Conservation (phyloP, 2,329 filamentous ascomycete species). For the Hypoxylon sp. region DNA sequence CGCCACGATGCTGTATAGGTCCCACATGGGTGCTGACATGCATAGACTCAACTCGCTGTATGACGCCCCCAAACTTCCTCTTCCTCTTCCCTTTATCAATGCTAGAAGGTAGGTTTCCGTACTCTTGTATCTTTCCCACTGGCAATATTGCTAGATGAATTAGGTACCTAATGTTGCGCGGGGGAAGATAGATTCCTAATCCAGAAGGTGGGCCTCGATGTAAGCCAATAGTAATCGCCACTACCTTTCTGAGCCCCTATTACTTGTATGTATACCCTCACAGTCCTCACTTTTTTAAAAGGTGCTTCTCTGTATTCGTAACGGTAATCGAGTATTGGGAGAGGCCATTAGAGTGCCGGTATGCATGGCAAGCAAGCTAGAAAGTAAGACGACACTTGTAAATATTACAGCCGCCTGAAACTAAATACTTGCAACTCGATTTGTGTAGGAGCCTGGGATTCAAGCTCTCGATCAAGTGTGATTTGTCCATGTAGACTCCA, state of each 20-base stretch:
- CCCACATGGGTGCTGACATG: too few species aligned
- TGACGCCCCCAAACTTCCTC: too few species aligned
- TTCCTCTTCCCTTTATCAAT: too few species aligned
- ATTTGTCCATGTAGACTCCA: not conserved
- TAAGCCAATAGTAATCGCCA: not conserved
- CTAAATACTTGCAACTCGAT: not conserved
- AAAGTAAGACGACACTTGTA: not conserved
- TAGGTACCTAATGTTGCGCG: too few species aligned
- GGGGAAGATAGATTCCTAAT: not conserved
- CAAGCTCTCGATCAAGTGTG: not conserved
- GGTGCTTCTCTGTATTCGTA: too few species aligned
- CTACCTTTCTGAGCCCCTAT: not conserved
- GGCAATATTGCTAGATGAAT: too few species aligned
- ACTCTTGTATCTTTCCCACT: not conserved
- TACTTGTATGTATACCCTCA: not conserved
- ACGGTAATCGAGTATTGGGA: not conserved
- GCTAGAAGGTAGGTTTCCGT: too few species aligned
- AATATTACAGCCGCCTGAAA: not conserved
- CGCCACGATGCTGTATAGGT: too few species aligned
- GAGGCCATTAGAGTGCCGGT: not conserved
- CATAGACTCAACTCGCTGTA: too few species aligned
- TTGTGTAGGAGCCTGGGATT: not conserved
- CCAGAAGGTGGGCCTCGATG: not conserved
- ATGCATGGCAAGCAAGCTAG: not conserved
- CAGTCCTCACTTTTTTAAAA: too few species aligned